Percentiles rank a stretch among this genome's conserved stretches.
Conservation (phyloP, 2,329 filamentous ascomycete species). For the Spiromastix sp. region DNA sequence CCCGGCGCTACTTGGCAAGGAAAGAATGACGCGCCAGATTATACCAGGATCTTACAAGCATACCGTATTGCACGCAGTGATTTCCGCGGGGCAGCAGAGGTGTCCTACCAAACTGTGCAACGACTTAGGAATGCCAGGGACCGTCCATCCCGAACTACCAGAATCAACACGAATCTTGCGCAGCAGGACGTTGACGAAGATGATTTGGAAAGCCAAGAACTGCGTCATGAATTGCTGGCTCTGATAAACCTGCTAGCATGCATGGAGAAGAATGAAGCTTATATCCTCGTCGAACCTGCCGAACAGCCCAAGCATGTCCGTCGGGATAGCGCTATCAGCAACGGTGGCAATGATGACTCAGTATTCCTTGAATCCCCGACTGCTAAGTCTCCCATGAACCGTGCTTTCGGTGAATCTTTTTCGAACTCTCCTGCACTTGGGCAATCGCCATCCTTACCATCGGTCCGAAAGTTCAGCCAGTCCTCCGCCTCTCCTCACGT, state of each 20-base stretch:
- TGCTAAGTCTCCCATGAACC: not conserved
- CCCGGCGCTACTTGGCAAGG: constrained; percentile 4
- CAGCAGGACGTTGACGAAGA: constrained; percentile 25
- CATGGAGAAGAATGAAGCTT: constrained; percentile 70
- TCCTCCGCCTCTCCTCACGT: not conserved
- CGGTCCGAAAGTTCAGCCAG: not conserved
- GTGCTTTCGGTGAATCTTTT: not conserved
- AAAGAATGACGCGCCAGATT: constrained; percentile 46
- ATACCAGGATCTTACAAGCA: constrained; percentile 82
- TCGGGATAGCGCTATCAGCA: constrained; percentile 1
- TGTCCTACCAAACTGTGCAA: constrained; percentile 47
- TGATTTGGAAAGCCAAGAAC: constrained; percentile 42
- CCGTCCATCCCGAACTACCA: constrained; percentile 20
- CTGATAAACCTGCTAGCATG: constrained; percentile 89
- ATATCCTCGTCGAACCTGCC: constrained; percentile 44
- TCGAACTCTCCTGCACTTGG: not conserved
- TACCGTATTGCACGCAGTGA: constrained; percentile 78
- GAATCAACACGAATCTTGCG: constrained; percentile 24
- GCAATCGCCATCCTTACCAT: not conserved
- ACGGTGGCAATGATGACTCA: constrained; percentile 4
- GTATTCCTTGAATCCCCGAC: constrained; percentile 1
- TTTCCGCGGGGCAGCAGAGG: constrained; percentile 64
- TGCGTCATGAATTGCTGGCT: constrained; percentile 65
- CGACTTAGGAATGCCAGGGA: constrained; percentile 34
- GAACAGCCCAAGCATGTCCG: not conserved